A percentile compares a stretch with the other conserved stretches of the same genome.
Evolutionary conservation across 306 rosid species (phyloP).

Genomic region (Mimosa pudica): DNA sequence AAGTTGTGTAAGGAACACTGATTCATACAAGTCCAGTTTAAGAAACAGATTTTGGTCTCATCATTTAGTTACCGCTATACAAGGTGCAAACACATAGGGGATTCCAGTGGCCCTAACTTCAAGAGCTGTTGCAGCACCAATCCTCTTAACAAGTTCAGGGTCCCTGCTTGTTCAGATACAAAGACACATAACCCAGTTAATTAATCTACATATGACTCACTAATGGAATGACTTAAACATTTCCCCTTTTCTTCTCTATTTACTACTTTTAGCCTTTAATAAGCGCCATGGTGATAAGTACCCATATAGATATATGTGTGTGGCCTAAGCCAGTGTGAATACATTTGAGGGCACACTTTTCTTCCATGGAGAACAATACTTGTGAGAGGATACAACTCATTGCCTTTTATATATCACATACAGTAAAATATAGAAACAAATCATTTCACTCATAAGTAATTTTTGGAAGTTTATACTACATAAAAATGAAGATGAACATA

Average conservation of each 20-base stretch:
- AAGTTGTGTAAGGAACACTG: not conserved
- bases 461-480: not conserved
- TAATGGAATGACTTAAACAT: too few relatives aligned
- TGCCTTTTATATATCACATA: not conserved
- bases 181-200: not conserved
- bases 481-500: not conserved
- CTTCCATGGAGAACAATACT: not conserved
- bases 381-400: not conserved
- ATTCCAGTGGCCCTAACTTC: conserved; percentile 63
- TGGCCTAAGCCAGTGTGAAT: too few relatives aligned
- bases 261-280: too few relatives aligned
- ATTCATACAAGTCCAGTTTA: not conserved
- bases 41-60: not conserved
- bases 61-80: conserved; percentile 46
- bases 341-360: not conserved
- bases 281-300: too few relatives aligned
- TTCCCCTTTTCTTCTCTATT: too few relatives aligned
- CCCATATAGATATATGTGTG: too few relatives aligned
- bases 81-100: conserved; percentile 51
- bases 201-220: too few relatives aligned
- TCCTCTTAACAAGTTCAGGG: conserved; percentile 51
- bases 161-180: conserved; percentile 37
- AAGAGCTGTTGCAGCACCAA: conserved; percentile 59
- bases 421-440: not conserved
- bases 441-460: not conserved